Base-by-base conservation (phyloP, 495 filamentous ascomycete genomes). In the Annulohypoxylon nitens region DNA sequence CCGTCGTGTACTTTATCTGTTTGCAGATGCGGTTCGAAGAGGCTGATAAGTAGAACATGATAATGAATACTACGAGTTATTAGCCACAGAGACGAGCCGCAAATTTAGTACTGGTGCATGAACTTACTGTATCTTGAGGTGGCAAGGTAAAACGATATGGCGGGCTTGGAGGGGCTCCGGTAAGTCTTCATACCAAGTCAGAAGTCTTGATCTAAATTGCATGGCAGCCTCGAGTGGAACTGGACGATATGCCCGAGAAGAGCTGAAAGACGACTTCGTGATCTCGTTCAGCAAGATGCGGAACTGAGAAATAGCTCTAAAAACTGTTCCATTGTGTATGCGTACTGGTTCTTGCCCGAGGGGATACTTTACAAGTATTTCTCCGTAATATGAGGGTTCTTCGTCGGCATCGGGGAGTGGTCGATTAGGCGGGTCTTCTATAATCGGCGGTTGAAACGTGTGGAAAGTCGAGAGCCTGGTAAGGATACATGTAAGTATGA, bases 321-420 rank as follows among this genome's bases (percentile, higher is more conserved):
- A 79, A 14, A 43, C 12, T 4, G 4, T 16, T 14, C 39, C 39
- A 14, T 3, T 77, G 34, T 14, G 63, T 11, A 75, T 76, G 7
- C 77, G 75, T 26, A 80, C 34, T 6, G 60, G 64, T 9, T 75
- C 59, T 18, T 69, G 63, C 11, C 68, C 66, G 30, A 60, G 48
- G 16, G 82, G 80, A 58, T 82, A 83, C 41, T 57, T 77, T 9
- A 83, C 71, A 70, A 70, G 76, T 8, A 76, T 75, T 61, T 83
- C 82, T 34, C 80, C 79, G 48, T 79, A 83, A 64, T 67, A 82
- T 9, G 74, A 47, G 0, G 79, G 64, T 30, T 71, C 41, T 4
- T 73, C 53, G 9, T 67, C 20, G 3, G 76, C 68, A 34, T 78
- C 66, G 10, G 81, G 81, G 16, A 83, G 70, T 8, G 74, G 64